Evolutionary conservation across 2,329 filamentous ascomycete genomes (phyloP), one percentile per base, ranked within the genome.

Genomic region (Laburnicola sp.): DNA sequence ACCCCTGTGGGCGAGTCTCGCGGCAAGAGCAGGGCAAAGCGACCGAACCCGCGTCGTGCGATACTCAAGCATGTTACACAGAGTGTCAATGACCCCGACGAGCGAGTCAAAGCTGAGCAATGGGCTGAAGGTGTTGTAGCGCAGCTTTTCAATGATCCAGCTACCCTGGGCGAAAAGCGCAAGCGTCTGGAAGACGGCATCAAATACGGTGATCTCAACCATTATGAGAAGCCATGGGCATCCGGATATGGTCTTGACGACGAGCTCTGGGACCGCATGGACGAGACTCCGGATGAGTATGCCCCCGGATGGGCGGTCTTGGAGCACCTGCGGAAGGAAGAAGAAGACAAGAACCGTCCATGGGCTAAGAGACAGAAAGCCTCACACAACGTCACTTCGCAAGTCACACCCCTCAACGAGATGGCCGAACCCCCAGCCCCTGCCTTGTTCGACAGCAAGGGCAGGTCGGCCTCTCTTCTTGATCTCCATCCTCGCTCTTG

Each of bases 201-300:
- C 16, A 54, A 59, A 11, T 50, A 65, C 35, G 54, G 61, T 11
- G 62, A 71, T 4, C 57, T 72, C 9, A 54, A 59, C 16, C 52
- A 60, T 43, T 56, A 70, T n/a, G 67, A 68, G 1, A 63, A 63
- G 39, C 70, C 70, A 23, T 72, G 70, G 70, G 54, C 68, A 44
- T 46, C 65, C 27, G 41, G 42, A 16, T 71, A 63, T 39, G 64
- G 69, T 22, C 59, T 66, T 3, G 67, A 62, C 23, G 56, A 65
- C 22, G 53, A 60, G 34, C 48, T 50, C 21, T 39, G 62, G 34
- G 60, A 64, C 23, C 56, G 59, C 3, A 62, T 66, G 6, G 65
- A 68, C 21, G 62, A 66, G 10, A 45, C 43, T 31, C 43, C 43
- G 25, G 43, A 38, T 2, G 62, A 64, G 6, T 51, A 63, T 4